Conservation (phyloP, 2,329 filamentous ascomycete genomes). For the Alternaria postmessia region DNA sequence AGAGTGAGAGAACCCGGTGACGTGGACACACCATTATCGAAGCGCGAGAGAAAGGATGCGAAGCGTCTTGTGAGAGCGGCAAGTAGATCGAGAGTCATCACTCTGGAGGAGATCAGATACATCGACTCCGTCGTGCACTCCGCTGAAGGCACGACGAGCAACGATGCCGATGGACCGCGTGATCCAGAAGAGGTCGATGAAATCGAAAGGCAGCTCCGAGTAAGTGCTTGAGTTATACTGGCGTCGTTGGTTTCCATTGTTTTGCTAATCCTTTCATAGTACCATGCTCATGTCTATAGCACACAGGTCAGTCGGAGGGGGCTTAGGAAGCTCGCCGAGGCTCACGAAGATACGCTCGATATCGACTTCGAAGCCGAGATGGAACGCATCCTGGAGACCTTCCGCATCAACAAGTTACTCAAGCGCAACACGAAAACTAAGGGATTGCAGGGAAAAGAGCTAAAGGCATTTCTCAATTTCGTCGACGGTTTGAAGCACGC, state of each 20-base stretch:
- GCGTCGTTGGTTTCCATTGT: background rate
- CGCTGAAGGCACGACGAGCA: conserved; percentile 11
- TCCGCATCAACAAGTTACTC: conserved; percentile 41
- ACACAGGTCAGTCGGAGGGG: conserved; percentile 17
- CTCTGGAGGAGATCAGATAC: conserved; percentile 42
- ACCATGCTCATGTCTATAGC: conserved; percentile 43
- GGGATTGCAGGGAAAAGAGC: conserved; percentile 38
- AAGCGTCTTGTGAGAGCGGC: conserved; percentile 38
- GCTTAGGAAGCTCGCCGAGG: conserved; percentile 24
- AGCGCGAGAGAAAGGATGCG: conserved; percentile 41
- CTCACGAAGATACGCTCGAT: conserved; percentile 19
- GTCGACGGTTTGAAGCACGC: conserved; percentile 39
- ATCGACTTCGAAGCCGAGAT: conserved; percentile 44
- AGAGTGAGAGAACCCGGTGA: conserved; percentile 7
- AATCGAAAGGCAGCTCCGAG: conserved; percentile 35
- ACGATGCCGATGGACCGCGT: conserved; percentile 22
- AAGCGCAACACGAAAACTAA: conserved; percentile 34
- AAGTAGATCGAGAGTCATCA: conserved; percentile 35
- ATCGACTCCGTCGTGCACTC: conserved; percentile 41
- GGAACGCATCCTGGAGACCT: conserved; percentile 32
- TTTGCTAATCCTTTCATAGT: conserved; percentile 21
- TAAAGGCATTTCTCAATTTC: conserved; percentile 39
- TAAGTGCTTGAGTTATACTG: conserved; percentile 1
- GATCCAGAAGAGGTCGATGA: conserved; percentile 41
- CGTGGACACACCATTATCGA: conserved; percentile 37